phyloP scores from a whole-genome alignment of 139 green algal species.

The Picochlorum sp. region DNA sequence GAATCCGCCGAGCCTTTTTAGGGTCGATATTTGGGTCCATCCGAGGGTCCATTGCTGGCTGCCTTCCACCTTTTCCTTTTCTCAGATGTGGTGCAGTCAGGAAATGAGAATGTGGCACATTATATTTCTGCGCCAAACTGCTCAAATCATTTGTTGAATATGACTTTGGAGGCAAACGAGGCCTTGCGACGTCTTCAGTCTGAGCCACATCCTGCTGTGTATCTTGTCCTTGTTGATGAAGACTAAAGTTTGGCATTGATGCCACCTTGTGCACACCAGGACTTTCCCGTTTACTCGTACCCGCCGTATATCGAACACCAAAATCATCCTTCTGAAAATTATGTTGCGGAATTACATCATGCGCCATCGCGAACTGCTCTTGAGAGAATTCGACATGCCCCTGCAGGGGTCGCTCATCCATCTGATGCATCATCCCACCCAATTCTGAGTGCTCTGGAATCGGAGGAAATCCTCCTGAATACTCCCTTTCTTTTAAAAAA shows the following conservation, averaged over 20 bases:
- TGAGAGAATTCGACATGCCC: too few species aligned
- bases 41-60: slow-evolving; percentile 58
- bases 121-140: background rate
- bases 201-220: background rate
- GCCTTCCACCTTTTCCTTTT: slow-evolving; percentile 65
- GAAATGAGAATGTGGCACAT: slow-evolving; percentile 22
- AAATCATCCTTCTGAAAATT: background rate
- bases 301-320: background rate
- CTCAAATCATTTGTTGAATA: slow-evolving; percentile 17
- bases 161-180: slow-evolving; percentile 7
- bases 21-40: slow-evolving; percentile 71
- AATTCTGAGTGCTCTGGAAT: slow-evolving; percentile 4
- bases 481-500: background rate
- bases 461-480: background rate
- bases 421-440: background rate
- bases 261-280: background rate
- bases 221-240: background rate
- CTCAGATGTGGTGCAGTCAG: slow-evolving; percentile 26
- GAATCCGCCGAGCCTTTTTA: slow-evolving; percentile 61
- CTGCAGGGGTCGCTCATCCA: too few species aligned
- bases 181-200: background rate
- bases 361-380: background rate
- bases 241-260: slow-evolving; percentile 1
- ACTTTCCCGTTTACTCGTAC: background rate
- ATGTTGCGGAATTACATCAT: background rate